phyloP scores from a whole-genome alignment of 208 protist genomes.

The Endotrypanum monterogeii region DNA sequence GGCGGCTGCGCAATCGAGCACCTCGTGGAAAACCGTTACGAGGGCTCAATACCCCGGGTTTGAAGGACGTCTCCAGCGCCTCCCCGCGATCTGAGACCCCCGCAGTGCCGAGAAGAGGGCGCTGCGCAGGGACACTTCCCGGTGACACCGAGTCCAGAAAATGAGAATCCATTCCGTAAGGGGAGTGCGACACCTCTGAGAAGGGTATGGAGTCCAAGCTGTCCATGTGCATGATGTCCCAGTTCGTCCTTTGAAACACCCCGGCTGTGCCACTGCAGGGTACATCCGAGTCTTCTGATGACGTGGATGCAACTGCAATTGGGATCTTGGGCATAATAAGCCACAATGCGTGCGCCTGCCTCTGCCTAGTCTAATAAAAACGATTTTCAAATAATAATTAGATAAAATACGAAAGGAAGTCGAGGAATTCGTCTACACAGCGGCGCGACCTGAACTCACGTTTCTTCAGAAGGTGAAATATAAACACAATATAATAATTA shows the following conservation, averaged over 20 bases:
- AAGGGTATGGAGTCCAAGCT: slow-evolving; percentile 46
- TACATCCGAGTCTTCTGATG: slow-evolving; percentile 20
- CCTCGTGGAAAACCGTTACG: not conserved
- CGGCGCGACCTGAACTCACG: no score
- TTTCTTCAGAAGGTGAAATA: no score
- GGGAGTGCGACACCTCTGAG: slow-evolving; percentile 45
- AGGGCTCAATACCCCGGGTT: slow-evolving; percentile 1
- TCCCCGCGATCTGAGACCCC: not conserved
- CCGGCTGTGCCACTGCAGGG: slow-evolving; percentile 4
- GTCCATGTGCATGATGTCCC: slow-evolving; percentile 31
- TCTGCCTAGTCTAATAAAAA: not conserved
- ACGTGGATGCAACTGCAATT: slow-evolving; percentile 12
- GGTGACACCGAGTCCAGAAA: slow-evolving; percentile 30
- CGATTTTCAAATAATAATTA: not conserved
- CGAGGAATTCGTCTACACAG: no score
- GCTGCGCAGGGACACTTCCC: not conserved
- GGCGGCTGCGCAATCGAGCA: not conserved
- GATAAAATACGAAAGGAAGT: no score
- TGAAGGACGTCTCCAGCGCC: not conserved
- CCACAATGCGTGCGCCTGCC: not conserved
- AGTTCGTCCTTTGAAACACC: slow-evolving; percentile 17
- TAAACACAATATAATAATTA: no score
- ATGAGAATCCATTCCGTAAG: slow-evolving; percentile 36
- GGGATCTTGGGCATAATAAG: slow-evolving; percentile 21
- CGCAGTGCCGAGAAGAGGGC: not conserved